Percentiles rank a stretch among this genome's conserved stretches.
Conservation (phyloP, 306 rosid species). For the Acacia confusa region DNA sequence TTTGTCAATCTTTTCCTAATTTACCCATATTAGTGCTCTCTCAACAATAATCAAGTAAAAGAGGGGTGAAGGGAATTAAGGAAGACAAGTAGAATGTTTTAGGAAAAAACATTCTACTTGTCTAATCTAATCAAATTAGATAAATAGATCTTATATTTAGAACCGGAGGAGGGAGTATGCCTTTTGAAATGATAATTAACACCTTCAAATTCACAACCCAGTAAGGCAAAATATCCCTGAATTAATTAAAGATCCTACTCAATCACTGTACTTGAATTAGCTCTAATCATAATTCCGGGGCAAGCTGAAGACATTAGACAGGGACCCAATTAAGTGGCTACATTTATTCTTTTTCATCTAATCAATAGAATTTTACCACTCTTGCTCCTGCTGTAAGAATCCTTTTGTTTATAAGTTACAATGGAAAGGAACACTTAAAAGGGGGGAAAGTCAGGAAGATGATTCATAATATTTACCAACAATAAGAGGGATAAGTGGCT, state of each 20-base stretch:
- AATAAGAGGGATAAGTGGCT: background rate
- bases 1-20: no score
- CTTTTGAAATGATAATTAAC: conserved; percentile 6
- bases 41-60: no score
- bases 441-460: background rate
- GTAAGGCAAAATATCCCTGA: conserved; percentile 12
- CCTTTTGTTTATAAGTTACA: background rate
- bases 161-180: background rate
- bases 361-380: background rate
- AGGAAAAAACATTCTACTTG: no score
- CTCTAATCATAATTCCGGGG: background rate
- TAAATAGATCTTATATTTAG: no score
- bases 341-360: conserved; percentile 6
- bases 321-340: background rate
- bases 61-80: no score
- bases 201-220: conserved; percentile 18
- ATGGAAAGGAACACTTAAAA: background rate
- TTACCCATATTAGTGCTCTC: no score
- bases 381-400: conserved; percentile 2
- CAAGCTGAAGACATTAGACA: background rate
- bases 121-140: no score
- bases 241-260: conserved; percentile 11
- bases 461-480: background rate
- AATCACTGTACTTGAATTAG: background rate
- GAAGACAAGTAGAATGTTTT: no score